Base-by-base conservation (phyloP, 2,329 filamentous ascomycete genomes). In the Penicillium digitatum region DNA sequence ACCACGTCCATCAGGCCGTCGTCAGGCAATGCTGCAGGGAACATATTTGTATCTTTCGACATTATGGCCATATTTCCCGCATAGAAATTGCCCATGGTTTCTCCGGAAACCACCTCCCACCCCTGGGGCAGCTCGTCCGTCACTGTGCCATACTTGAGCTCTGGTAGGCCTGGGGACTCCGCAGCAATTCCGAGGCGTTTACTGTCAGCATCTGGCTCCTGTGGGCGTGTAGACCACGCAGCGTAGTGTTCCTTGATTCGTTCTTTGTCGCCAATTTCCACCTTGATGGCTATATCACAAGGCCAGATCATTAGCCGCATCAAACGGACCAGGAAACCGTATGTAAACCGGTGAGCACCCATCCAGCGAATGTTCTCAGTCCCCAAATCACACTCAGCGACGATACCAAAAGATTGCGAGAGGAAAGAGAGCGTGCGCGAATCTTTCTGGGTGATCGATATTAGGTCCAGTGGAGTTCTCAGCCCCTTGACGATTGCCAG, bases 291-390 rank as follows among this genome's bases (percentile, higher is more conserved):
- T 54, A 97, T 78, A 64, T 97, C 91, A 69, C 90, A 95, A 0
- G 94, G 94, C 70, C 96, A 97, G 22, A 88, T 80, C 31, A 84
- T 89, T 69, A 89, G 87, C 52, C 83, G 81, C 43, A 95, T 77
- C 18, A 96, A 79, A 26, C 92, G 84, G 59, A 86, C 80, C n/a
- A 95, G 69, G 58, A 96, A 85, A 7, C 94, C 94, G 66, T 87
- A 87, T 0, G 89, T 91, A 66, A 99, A 99, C 51, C 94, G 84
- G 29, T 85, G 81, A 45, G 82, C 82, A 18, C 94, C 94, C 87
- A 99, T 92, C 92, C 93, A 97, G 40, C 94, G 86, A 59, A 97
- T 75, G 67, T 95, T 79, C 66, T 99, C 94, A 0, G 94, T 99
- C 2, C 84, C 92, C 12, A 99, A 79, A 72, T 99, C 94, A 46